These are phyloP conservation scores for Hanseniaspora mollemarum DNA, from an alignment of 805 yeast species.

Conservation along the genomic window DNA sequence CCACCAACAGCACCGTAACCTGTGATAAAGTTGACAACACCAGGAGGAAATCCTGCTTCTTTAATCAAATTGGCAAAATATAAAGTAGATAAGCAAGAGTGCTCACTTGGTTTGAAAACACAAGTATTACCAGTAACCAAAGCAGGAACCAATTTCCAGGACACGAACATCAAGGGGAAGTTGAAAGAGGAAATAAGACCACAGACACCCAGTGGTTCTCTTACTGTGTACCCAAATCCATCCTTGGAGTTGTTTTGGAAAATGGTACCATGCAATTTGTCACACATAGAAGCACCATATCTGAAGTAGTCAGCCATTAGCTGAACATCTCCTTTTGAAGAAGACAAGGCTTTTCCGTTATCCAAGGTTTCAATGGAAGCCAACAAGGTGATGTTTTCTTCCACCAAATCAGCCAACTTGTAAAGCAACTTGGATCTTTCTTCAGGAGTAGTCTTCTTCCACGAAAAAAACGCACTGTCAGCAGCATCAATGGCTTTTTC, in stretches of 20 bases:
- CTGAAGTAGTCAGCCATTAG: conserved; percentile 60
- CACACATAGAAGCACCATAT: conserved; percentile 77
- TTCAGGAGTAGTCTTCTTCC: conserved; percentile 62
- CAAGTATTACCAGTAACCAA: conserved; percentile 77
- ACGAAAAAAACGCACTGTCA: conserved; percentile 57
- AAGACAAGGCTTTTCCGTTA: conserved; percentile 72
- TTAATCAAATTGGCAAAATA: conserved; percentile 51
- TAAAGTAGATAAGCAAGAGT: conserved; percentile 74
- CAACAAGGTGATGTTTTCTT: conserved; percentile 57
- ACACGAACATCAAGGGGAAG: conserved; percentile 78
- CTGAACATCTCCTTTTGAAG: conserved; percentile 67
- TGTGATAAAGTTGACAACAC: conserved; percentile 68
- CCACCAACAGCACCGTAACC: conserved; percentile 73
- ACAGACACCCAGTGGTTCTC: conserved; percentile 82
- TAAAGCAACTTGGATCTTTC: conserved; percentile 49
- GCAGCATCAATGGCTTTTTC: conserved; percentile 83
- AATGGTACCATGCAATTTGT: conserved; percentile 49
- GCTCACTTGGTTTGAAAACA: conserved; percentile 76
- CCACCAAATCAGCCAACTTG: conserved; percentile 71
- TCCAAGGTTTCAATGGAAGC: conserved; percentile 80
- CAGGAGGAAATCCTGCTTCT: conserved; percentile 73
- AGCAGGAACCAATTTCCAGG: conserved; percentile 83
- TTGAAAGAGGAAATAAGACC: conserved; percentile 90
- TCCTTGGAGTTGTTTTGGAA: conserved; percentile 47
- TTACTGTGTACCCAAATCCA: conserved; percentile 54